Evolutionary conservation across 2,329 filamentous ascomycete species (phyloP).

Genomic region (Mycosphaerella sp.): DNA sequence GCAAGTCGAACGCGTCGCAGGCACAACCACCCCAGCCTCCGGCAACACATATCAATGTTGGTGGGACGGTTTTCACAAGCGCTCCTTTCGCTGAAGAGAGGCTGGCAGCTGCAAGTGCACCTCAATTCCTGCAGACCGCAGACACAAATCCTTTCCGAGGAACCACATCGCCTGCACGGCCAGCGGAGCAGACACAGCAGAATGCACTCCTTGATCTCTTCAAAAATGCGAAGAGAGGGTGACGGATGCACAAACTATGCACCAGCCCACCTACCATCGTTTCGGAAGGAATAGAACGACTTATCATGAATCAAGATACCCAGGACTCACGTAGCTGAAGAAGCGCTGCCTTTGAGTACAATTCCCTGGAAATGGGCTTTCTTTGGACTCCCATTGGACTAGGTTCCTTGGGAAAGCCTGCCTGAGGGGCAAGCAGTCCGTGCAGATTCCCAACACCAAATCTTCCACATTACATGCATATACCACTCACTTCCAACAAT

Average conservation of each 20-base stretch:
- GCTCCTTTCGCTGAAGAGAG: conserved; percentile 2
- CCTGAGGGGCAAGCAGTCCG: no score
- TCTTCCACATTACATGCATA: no score
- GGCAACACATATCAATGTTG: conserved; percentile 6
- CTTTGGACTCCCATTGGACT: no score
- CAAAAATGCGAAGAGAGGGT: conserved; percentile 22
- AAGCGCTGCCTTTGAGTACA: not conserved
- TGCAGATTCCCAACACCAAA: no score
- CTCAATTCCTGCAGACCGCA: conserved; percentile 12
- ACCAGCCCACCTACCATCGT: not conserved
- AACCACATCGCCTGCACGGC: conserved; percentile 6
- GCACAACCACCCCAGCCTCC: conserved; percentile 5
- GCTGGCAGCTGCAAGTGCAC: conserved; percentile 6
- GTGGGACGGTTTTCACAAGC: conserved; percentile 4
- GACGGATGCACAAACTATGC: not conserved
- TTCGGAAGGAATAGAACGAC: not conserved
- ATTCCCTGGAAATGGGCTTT: not conserved
- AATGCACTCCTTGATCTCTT: conserved; percentile 29
- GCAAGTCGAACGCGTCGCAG: conserved; percentile 7
- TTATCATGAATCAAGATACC: not conserved
- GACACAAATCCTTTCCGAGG: conserved; percentile 27
- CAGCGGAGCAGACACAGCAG: conserved; percentile 16
- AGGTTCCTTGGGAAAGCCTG: no score
- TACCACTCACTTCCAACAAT: no score
- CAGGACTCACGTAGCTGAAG: not conserved